These are phyloP conservation scores for Gleditsia sinensis DNA, from an alignment of 306 rosid species.

Conservation along the genomic window DNA sequence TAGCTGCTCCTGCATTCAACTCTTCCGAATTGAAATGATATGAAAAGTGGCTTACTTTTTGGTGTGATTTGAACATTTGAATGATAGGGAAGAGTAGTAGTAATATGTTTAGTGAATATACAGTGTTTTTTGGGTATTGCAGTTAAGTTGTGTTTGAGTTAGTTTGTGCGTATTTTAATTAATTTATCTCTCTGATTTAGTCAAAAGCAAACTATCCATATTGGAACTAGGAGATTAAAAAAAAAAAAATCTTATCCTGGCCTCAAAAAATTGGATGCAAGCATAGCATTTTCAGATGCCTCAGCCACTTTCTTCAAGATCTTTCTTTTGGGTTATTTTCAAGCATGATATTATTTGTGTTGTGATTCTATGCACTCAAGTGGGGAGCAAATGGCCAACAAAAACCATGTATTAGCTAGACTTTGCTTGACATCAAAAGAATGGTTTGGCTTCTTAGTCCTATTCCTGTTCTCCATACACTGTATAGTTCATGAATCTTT, in stretches of 20 bases:
- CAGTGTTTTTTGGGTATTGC: too few species aligned
- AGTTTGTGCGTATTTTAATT: too few species aligned
- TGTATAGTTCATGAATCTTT: not conserved
- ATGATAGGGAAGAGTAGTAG: not conserved
- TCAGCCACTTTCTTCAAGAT: not conserved
- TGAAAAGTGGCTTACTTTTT: conserved; percentile 24
- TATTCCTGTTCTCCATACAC: not conserved
- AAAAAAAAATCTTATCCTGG: too few species aligned
- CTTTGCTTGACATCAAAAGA: not conserved
- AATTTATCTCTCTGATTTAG: too few species aligned
- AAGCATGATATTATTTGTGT: not conserved
- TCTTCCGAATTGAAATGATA: not conserved
- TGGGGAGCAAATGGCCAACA: conserved; percentile 5
- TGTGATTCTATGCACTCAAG: not conserved
- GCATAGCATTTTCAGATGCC: not conserved
- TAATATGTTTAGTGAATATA: not conserved
- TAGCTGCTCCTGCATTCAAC: conserved; percentile 15
- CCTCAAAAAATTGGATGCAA: too few species aligned
- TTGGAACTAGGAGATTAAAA: too few species aligned
- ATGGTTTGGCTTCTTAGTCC: not conserved
- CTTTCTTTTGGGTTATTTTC: not conserved
- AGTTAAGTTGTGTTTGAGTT: too few species aligned
- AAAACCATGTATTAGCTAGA: conserved; percentile 8
- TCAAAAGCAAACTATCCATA: too few species aligned
- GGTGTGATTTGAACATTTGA: conserved; percentile 30